A percentile compares a stretch with the other conserved stretches of the same genome.
Evolutionary conservation across 129 eudicot genomes (phyloP).

Genomic region (Centella asiatica): DNA sequence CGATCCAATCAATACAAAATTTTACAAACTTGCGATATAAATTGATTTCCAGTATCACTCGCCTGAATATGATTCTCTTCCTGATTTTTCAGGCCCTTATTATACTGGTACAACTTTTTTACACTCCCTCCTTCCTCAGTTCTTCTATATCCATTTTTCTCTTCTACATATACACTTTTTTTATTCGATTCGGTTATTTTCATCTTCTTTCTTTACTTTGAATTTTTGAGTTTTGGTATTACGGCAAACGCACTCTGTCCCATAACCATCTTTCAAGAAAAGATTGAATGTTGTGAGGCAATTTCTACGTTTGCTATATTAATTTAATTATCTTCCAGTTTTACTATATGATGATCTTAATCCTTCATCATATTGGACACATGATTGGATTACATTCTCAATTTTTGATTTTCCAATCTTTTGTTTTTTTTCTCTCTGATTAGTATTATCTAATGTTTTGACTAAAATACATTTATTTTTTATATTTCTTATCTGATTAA

Average conservation of each 20-base stretch:
- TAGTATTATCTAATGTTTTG: no score
- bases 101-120: conserved; percentile 21
- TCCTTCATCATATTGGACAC: conserved; percentile 30
- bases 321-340: conserved; percentile 13
- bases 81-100: conserved; percentile 56
- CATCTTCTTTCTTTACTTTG: no score
- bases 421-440: no score
- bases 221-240: background rate
- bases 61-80: conserved; percentile 41
- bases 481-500: no score
- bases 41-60: conserved; percentile 33
- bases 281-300: conserved; percentile 38
- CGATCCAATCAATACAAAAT: conserved; percentile 31
- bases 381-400: conserved; percentile 39
- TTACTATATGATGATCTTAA: conserved; percentile 17
- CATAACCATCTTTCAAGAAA: conserved; percentile 5
- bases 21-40: conserved; percentile 30
- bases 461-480: no score
- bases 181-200: no score
- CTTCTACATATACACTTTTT: no score
- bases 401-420: background rate
- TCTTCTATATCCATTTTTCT: no score
- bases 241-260: conserved; percentile 67
- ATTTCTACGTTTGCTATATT: conserved; percentile 60
- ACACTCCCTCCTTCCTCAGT: no score